These are phyloP conservation scores for Suillus subalutaceus DNA, from an alignment of 768 basidiomycete genomes.

Conservation along the genomic window DNA sequence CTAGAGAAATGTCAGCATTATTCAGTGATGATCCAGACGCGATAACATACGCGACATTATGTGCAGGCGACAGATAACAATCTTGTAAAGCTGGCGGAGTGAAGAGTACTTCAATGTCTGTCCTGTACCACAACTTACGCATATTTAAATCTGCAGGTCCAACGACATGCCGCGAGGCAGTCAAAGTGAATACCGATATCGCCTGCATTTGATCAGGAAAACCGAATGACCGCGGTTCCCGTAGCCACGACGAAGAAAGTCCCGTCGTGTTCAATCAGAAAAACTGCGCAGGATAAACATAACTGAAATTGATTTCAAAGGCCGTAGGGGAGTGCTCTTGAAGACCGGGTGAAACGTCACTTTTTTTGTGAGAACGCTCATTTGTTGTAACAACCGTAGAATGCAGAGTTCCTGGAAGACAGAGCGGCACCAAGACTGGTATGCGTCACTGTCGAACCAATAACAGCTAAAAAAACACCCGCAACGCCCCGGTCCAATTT, in stretches of 20 bases:
- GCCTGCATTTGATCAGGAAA: background rate
- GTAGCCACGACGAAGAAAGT: background rate
- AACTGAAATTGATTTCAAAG: background rate
- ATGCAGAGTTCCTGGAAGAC: background rate
- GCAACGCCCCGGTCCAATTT: background rate
- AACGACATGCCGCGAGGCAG: background rate
- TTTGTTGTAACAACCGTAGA: background rate
- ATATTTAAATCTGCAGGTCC: constrained; percentile 24
- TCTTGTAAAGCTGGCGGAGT: background rate
- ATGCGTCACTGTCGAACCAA: background rate
- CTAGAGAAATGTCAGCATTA: constrained; percentile 26
- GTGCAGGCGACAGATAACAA: background rate
- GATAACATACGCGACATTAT: constrained; percentile 16
- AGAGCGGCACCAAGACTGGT: background rate
- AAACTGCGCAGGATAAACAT: constrained; percentile 4
- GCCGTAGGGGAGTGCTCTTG: constrained; percentile 2
- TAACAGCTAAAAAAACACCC: background rate
- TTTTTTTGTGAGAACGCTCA: background rate
- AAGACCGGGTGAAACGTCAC: constrained; percentile 2
- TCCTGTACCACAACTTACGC: background rate
- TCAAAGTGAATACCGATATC: constrained; percentile 5
- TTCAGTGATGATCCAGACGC: background rate
- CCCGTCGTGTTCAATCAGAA: constrained; percentile 9
- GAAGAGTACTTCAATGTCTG: background rate
- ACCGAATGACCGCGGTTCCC: background rate